Conservation (phyloP, 345 rosid species). For the Diplotaxis tenuifolia region DNA sequence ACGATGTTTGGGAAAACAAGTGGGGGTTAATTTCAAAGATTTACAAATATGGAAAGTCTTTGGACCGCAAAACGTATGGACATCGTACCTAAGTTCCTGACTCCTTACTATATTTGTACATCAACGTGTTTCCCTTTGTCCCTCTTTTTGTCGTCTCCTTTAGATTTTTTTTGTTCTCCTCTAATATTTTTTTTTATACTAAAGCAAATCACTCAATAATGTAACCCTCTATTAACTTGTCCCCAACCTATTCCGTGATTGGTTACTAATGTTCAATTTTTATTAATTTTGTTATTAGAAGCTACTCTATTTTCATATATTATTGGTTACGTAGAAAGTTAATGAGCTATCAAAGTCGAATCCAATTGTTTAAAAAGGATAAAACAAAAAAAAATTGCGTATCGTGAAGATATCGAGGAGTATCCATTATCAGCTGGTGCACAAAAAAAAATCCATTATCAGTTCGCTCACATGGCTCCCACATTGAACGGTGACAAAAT, state of each 20-base stretch:
- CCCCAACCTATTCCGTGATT: neutral
- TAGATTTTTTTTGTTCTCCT: constrained; percentile 7
- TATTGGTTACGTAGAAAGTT: neutral
- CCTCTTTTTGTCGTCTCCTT: constrained; percentile 20
- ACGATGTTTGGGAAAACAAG: constrained; percentile 36
- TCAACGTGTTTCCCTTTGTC: constrained; percentile 32
- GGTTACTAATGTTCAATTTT: neutral
- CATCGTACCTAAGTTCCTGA: constrained; percentile 41
- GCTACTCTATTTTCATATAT: neutral
- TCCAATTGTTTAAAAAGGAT: neutral
- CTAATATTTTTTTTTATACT: too few relatives aligned
- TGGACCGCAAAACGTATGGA: constrained; percentile 44
- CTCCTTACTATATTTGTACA: constrained; percentile 34
- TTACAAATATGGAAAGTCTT: constrained; percentile 35
- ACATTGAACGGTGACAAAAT: neutral
- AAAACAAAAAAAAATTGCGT: neutral
- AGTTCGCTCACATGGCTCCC: constrained; percentile 33
- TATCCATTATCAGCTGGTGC: constrained; percentile 23
- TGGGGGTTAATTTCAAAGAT: constrained; percentile 40
- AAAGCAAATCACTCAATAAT: too few relatives aligned
- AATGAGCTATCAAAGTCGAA: neutral
- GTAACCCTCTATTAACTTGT: constrained; percentile 9
- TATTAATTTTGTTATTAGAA: neutral
- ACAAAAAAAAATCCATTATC: neutral
- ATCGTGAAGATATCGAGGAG: constrained; percentile 23